Percentiles rank a stretch among this genome's conserved stretches.
Evolutionary conservation across 148 eudicot species (phyloP).

Genomic region (Rhododendron vialii): DNA sequence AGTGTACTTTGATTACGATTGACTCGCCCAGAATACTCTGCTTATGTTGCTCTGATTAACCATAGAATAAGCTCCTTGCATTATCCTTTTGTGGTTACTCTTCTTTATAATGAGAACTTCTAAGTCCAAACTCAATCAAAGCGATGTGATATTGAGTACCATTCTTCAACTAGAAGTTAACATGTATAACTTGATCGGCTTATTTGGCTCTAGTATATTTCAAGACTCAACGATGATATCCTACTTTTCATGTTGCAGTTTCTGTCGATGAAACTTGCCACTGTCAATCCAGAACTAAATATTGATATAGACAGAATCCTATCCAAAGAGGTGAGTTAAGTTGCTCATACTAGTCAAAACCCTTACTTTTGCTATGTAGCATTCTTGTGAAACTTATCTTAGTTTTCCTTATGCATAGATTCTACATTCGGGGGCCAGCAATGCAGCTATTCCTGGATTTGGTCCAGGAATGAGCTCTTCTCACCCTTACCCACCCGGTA

Average conservation of each 20-base stretch:
- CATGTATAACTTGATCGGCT: not conserved
- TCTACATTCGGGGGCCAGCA: conserved; percentile 46
- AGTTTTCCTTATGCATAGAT: conserved; percentile 32
- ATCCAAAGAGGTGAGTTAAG: conserved; percentile 70
- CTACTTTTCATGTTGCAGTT: conserved; percentile 52
- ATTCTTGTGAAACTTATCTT: not conserved
- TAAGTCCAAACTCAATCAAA: not conserved
- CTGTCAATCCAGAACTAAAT: conserved; percentile 85
- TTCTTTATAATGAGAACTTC: not conserved
- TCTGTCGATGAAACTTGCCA: conserved; percentile 95
- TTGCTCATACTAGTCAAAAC: not conserved
- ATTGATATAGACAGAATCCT: conserved; percentile 67
- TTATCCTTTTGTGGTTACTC: not conserved
- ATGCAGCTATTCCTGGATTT: conserved; percentile 46
- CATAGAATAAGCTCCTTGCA: not conserved
- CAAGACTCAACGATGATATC: not conserved
- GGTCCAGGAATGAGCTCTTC: conserved; percentile 54
- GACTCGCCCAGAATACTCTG: not conserved
- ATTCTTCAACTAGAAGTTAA: not conserved
- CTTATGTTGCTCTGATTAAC: not conserved
- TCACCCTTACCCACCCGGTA: conserved; percentile 42
- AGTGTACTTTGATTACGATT: not conserved
- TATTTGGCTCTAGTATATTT: not conserved
- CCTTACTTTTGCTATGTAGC: not conserved
- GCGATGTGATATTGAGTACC: not conserved